Evolutionary conservation across 129 eudicot genomes (phyloP).

Genomic region (Tagetes patula): DNA sequence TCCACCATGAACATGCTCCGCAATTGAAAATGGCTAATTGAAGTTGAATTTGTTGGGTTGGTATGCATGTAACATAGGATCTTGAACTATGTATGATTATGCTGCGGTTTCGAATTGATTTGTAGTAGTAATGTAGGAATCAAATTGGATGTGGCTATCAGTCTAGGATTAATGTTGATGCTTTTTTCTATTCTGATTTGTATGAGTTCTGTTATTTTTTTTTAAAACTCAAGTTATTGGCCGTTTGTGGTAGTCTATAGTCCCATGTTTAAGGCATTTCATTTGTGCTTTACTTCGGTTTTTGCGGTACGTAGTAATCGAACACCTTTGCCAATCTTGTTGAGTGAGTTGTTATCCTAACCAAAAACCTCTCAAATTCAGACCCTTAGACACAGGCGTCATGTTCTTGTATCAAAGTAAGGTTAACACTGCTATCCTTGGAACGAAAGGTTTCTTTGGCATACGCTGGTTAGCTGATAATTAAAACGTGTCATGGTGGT

Average conservation of each 20-base stretch:
- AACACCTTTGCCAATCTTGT: no score
- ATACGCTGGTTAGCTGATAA: no score
- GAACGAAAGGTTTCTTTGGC: no score
- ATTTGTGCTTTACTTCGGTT: no score
- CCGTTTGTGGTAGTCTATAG: background rate
- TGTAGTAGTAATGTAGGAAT: constrained; percentile 34
- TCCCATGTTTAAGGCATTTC: no score
- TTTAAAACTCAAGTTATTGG: background rate
- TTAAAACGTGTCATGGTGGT: no score
- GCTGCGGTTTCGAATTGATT: constrained; percentile 6
- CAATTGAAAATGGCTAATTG: constrained; percentile 29
- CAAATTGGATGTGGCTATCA: constrained; percentile 19
- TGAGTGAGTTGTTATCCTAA: no score
- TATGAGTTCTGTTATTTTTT: constrained; percentile 9
- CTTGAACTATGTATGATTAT: constrained; percentile 23
- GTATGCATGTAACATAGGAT: constrained; percentile 20
- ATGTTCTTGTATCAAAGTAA: no score
- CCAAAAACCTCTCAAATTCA: no score
- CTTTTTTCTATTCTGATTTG: background rate
- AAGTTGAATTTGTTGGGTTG: background rate
- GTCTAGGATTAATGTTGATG: constrained; percentile 34
- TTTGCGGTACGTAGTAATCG: no score
- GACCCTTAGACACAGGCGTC: no score
- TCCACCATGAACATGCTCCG: constrained; percentile 63
- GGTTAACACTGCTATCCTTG: no score